Base-by-base conservation (phyloP, 2,329 filamentous ascomycete species). In the Arthrobotrys megalospora region DNA sequence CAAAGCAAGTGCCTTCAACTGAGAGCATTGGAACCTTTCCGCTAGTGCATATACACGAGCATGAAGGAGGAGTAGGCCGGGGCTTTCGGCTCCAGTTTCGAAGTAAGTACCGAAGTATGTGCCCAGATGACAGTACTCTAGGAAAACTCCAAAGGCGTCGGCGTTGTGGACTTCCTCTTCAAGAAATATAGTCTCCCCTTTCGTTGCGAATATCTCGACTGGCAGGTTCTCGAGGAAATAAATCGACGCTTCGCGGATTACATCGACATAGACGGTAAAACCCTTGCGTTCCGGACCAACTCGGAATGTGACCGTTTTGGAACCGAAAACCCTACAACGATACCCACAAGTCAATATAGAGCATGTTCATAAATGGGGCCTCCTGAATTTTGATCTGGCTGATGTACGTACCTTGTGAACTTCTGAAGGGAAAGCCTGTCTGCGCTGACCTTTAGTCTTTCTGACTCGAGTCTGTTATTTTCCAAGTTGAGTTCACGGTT, bases 71-170 rank as follows among this genome's bases (percentile, higher is more conserved):
- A 60, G 6, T 6, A 41, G 12, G 1, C 28, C 8, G n/a, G 36
- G n/a, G 7, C 7, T 7, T 1, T 24, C 28, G 24, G 14, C 24
- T 5, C 2, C 24, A 28, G n/a, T n/a, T 63, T 28, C 19, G 7
- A 28, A 28, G 5, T 28, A 28, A 28, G 24, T 7, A 3, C 38
- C 12, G 32, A 64, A 52, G 32, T 76, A 76, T 3, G 32, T 65
- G 4, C 21, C 32, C 5, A 76, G 21, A 16, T 76, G 69, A 16
- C 72, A 76, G n/a, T 76, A 69, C n/a, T 76, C 48, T 12, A 69
- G 8, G 47, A 76, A 76, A 14, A 47, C 58, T 3, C 55, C 16
- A n/a, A 76, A 69, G 5, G 72, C 55, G 2, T 69, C 41, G 14
- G 21, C 19, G n/a, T 58, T 28, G 14, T 58, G 14, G 3, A 69